Evolutionary conservation across 1,284 basidiomycete genomes (phyloP), one percentile per base, ranked within the genome.

Genomic region (Stygiomarasmius scandens): DNA sequence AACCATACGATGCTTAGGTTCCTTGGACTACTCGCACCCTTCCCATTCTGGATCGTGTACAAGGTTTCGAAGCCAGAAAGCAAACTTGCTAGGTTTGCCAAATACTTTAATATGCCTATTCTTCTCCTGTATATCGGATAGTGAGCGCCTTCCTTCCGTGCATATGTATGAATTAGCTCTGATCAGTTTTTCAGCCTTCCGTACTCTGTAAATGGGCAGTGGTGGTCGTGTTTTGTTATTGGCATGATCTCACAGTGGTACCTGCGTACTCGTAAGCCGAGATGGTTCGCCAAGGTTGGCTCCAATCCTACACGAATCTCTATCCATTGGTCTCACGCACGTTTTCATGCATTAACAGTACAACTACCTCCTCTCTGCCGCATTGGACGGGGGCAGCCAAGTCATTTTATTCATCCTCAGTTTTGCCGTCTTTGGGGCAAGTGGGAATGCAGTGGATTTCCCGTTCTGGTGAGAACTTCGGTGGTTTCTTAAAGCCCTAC

Each of bases 401-500:
- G 75, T 80, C 48, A 79, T 79, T 52, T 63, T 80, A 10, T 79
- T 79, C 68, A 77, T 80, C 36, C 66, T 79, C 38, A 73, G 74
- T 81, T 83, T 81, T 82, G 75, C 90, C 77, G 79, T 89, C 80
- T 78, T 90, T 78, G 69, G 89, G 79, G 78, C 80, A 74, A 69
- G 83, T 81, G 61, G 87, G 71, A 66, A 83, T 73, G 61, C 77
- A 70, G 66, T 90, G 74, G 68, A 75, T 66, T 71, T 86, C 81
- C 76, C 84, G 73, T 63, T 77, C 73, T 68, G 74, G 75, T 75
- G 67, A 16, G 55, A n/a, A n/a, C n/a, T n/a, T n/a, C n/a, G n/a
- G n/a, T n/a, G n/a, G n/a, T n/a, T n/a, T n/a, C n/a, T n/a, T n/a
- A n/a, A n/a, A n/a, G n/a, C n/a, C n/a, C n/a, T n/a, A 22, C n/a